Evolutionary conservation across 2,329 filamentous ascomycete genomes (phyloP).

Genomic region (Monosporascus cannonballus): DNA sequence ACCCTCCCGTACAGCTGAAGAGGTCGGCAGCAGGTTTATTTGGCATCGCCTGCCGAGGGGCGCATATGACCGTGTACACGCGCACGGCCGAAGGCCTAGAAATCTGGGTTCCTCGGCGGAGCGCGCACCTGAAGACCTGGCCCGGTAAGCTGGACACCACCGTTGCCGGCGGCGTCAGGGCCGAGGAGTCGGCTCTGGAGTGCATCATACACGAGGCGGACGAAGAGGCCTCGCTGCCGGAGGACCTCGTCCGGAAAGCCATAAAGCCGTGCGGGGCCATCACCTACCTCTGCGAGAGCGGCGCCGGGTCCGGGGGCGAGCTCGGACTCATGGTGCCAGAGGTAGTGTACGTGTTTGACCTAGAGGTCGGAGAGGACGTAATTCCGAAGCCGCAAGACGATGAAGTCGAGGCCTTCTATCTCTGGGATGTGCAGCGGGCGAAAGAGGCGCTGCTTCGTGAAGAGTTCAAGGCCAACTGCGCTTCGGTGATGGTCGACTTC

Average conservation of each 20-base stretch:
- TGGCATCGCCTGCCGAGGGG: constrained; percentile 56
- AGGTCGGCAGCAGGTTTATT: constrained; percentile 51
- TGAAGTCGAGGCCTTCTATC: constrained; percentile 49
- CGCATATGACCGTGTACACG: constrained; percentile 56
- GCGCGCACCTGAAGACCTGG: constrained; percentile 60
- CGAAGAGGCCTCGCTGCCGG: constrained; percentile 65
- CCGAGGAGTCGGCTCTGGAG: constrained; percentile 56
- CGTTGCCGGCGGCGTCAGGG: constrained; percentile 64
- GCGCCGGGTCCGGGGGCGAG: constrained; percentile 58
- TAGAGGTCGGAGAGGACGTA: constrained; percentile 49
- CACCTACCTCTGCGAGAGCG: constrained; percentile 61
- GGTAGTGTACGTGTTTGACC: constrained; percentile 64
- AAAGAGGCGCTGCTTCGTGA: constrained; percentile 50
- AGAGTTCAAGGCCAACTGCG: constrained; percentile 69
- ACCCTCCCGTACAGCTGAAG: constrained; percentile 35
- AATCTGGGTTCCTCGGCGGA: constrained; percentile 64
- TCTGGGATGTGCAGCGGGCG: constrained; percentile 48
- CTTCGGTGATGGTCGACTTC: constrained; percentile 63
- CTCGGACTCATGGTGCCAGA: constrained; percentile 58
- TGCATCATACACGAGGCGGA: constrained; percentile 61
- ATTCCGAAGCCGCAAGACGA: constrained; percentile 57
- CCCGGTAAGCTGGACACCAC: constrained; percentile 67
- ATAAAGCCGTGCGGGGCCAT: constrained; percentile 53
- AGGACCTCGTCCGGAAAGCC: constrained; percentile 46
- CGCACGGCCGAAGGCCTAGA: constrained; percentile 34